Evolutionary conservation across 225 moss, liverwort and hornwort genomes (phyloP), one percentile per base, ranked within the genome.

Genomic region (Bryoerythrophyllum caledonicum): DNA sequence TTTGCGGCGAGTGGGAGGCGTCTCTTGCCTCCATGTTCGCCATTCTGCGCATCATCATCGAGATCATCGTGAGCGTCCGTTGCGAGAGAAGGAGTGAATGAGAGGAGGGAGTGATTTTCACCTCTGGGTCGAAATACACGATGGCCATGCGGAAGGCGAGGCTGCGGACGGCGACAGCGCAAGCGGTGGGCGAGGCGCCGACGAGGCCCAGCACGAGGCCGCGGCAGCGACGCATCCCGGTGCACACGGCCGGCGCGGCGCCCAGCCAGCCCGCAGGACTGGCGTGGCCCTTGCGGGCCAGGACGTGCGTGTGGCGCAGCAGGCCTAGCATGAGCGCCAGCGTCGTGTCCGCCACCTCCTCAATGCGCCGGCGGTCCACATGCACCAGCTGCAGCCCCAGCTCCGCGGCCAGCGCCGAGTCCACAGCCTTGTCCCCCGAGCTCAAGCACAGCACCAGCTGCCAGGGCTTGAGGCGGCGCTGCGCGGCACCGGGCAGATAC

Each of bases 311-410:
- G 37, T 88, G 90, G 52, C 93, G 81, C 74, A 93, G 71, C 28
- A 93, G 78, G 49, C 89, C 93, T 14, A 93, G 80, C 67, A 90
- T 86, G n/a, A 93, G 77, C 26, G 90, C 90, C 85, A 90, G 81
- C 6, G 87, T 90, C 25, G 93, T 93, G 75, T 93, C 93, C 34
- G 93, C 93, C 52, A 93, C 87, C 79, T 93, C 93, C 71, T 93
- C 93, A 56, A 86, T 83, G 43, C 93, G 81, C 43, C 85, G 83
- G 63, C 85, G 86, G 55, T 93, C 93, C 37, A 93, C 93, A 86
- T 93, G 93, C 15, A 93, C 69, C 74, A 93, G 77, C 73, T 93
- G 93, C 48, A 93, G 64, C 51, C 90, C 90, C 48, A 93, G 79
- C 60, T 93, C 93, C 60, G 65, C 78, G 2, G 90, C 93, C 27